phyloP scores from a whole-genome alignment of 352 stramenopile species.

The Peronospora destructor region DNA sequence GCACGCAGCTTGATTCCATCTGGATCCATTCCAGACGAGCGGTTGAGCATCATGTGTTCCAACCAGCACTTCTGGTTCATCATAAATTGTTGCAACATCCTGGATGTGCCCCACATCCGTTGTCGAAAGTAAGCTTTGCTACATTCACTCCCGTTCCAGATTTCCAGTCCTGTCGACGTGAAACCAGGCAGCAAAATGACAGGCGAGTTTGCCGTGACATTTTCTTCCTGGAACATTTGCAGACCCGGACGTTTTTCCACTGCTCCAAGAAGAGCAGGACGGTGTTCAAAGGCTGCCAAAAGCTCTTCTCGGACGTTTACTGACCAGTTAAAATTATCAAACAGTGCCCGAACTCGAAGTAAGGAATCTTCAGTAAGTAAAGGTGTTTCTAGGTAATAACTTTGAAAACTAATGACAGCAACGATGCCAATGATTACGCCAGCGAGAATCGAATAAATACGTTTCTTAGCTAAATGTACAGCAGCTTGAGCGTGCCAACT shows the following conservation, averaged over 20 bases:
- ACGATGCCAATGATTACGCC: constrained; percentile 53
- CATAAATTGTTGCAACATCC: constrained; percentile 87
- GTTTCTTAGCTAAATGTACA: constrained; percentile 51
- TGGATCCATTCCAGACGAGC: constrained; percentile 85
- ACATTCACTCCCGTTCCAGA: constrained; percentile 90
- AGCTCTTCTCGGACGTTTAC: constrained; percentile 63
- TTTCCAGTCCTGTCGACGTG: constrained; percentile 89
- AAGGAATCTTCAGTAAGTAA: constrained; percentile 48
- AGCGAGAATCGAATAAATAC: constrained; percentile 61
- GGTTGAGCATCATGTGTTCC: constrained; percentile 89
- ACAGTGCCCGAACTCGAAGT: constrained; percentile 46
- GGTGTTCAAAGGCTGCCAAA: constrained; percentile 50
- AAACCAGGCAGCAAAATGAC: constrained; percentile 92
- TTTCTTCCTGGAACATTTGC: constrained; percentile 37
- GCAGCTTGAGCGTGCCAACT: constrained; percentile 53
- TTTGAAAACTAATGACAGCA: constrained; percentile 40
- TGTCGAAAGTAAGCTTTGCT: constrained; percentile 86
- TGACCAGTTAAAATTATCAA: constrained; percentile 61
- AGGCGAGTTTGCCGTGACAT: constrained; percentile 52
- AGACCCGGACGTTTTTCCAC: constrained; percentile 42
- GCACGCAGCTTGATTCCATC: constrained; percentile 68
- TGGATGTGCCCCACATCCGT: constrained; percentile 88
- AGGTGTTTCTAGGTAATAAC: constrained; percentile 42
- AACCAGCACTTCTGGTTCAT: constrained; percentile 89
- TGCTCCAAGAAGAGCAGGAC: constrained; percentile 33